Evolutionary conservation across 2,329 filamentous ascomycete species (phyloP), one percentile per base, ranked within the genome.

Genomic region (Epichloe sp.): DNA sequence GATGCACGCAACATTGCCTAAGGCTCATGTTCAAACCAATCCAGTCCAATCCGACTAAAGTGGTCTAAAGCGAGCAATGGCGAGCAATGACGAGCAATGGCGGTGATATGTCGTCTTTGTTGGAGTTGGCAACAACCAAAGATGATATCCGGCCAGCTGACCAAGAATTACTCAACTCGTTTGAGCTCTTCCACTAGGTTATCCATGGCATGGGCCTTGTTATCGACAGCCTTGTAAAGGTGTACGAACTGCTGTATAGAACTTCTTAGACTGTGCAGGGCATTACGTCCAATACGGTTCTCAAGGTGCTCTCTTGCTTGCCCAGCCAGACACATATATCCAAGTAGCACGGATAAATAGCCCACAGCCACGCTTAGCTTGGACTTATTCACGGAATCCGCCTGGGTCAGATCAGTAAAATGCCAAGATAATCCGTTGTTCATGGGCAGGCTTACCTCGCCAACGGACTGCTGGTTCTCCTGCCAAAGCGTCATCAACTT

Each of bases 311-410:
- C 63, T 44, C 72, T 68, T 7, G 73, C 69, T 4, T 71, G 67
- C 11, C 65, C 59, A 47, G 72, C 67, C 31, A 93, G 72, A 58
- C 82, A 89, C 23, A 96, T 70, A 57, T 89, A 93, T 17, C 88
- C 88, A 2, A 97, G 74, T 5, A 95, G 73, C 14, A 96, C 83
- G 0, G 88, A 83, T 23, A 96, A 74, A 63, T 95, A 96, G 15
- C 88, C 90, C 63, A 91, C 82, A 1, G 86, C 83, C 31, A 97
- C 88, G 58, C 90, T 88, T 48, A 85, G 76, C 53, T 86, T 82
- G 26, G 83, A 83, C 62, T 90, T 87, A 60, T 88, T 79, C 51
- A 83, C 76, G 1, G 83, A 85, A 59, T 85, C 80, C 52, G 81
- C 82, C 78, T 87, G 56, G 34, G 17, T 40, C 2, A 15, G 6